A percentile compares a stretch with the other conserved stretches of the same genome.
phyloP scores from a whole-genome alignment of 2,329 filamentous ascomycete species.

The Xylariaceae sp. region DNA sequence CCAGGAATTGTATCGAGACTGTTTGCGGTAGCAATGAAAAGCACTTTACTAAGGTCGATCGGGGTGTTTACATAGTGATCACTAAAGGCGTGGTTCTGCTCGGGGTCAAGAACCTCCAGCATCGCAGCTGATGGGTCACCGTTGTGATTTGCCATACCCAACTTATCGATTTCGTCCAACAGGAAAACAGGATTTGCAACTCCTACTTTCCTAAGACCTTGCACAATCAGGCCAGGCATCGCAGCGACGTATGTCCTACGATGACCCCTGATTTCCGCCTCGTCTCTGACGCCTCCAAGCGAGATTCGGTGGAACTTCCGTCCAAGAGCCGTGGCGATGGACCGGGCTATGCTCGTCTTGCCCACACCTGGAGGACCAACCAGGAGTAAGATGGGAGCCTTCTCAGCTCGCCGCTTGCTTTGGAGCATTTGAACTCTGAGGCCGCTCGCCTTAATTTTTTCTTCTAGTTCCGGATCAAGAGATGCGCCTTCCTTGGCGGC shows the following conservation, averaged over 20 bases:
- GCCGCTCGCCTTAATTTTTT: slow-evolving; percentile 51
- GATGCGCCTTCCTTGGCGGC: slow-evolving; percentile 37
- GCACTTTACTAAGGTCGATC: slow-evolving; percentile 92
- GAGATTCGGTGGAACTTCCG: slow-evolving; percentile 98
- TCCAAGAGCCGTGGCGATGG: slow-evolving; percentile 87
- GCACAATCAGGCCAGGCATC: slow-evolving; percentile 96
- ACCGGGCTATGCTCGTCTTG: slow-evolving; percentile 94
- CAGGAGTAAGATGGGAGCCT: slow-evolving; percentile 92
- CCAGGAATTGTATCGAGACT: slow-evolving; percentile 91
- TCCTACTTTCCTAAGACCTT: slow-evolving; percentile 91
- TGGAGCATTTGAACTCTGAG: slow-evolving; percentile 77
- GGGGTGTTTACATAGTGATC: slow-evolving; percentile 97
- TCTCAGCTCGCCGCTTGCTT: slow-evolving; percentile 86
- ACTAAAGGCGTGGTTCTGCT: slow-evolving; percentile 93
- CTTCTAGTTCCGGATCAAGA: slow-evolving; percentile 46
- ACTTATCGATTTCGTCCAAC: slow-evolving; percentile 97
- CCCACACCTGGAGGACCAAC: slow-evolving; percentile 93
- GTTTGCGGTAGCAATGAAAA: slow-evolving; percentile 98
- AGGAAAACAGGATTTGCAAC: slow-evolving; percentile 95
- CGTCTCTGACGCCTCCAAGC: slow-evolving; percentile 91
- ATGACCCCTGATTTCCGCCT: slow-evolving; percentile 95
- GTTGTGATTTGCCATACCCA: slow-evolving; percentile 88
- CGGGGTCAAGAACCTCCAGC: slow-evolving; percentile 96
- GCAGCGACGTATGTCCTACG: slow-evolving; percentile 95
- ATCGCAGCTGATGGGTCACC: slow-evolving; percentile 96